Evolutionary conservation across 495 filamentous ascomycete species (phyloP), one percentile per base, ranked within the genome.

Genomic region (Penicillium paradoxum): DNA sequence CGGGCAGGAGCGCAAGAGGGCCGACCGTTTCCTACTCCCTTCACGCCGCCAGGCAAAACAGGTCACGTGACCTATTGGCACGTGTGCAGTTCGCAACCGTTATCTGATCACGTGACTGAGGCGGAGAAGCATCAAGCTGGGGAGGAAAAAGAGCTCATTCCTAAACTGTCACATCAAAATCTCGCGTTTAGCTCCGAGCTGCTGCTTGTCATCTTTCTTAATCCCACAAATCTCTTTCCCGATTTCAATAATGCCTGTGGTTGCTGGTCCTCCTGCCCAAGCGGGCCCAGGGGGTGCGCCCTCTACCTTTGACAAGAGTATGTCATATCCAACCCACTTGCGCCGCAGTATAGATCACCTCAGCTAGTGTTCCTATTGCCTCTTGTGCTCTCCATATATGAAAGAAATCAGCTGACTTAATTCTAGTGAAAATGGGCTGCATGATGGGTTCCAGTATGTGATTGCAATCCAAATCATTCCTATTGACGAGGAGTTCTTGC

Each of bases 401-500:
- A 21, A 10, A 2, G 17, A 19, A 17, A 37, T 52, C 24, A 46
- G 52, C 59, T 66, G 58, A 76, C 67, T 48, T 40, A 10, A 22
- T 39, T 53, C 50, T 57, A 98, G 93, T 92, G 73, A 97, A 95
- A 78, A 95, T 97, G 89, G 93, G 93, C 52, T 90, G 86, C 51
- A 83, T 98, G 86, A 96, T 97, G 89, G 93, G 93, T 53, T 89
- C 90, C 49, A 91, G 92, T 96, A 87, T 51, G 90, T 80, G 36
- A 27, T 45, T 19, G 37, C 56, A 22, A 47, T 18, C 10, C 41
- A 22, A 14, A 36, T 18, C 19, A 56, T 41, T 22, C 22, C 46
- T 30, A 14, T 25, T 14, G 13, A 22, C 17, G 41, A 30, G 33
- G 45, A 54, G 29, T 53, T 44, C 41, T 33, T 51, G 45, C 62